Base-by-base conservation (phyloP, 2,329 filamentous ascomycete genomes). In the Dothiorella sarmentorum region DNA sequence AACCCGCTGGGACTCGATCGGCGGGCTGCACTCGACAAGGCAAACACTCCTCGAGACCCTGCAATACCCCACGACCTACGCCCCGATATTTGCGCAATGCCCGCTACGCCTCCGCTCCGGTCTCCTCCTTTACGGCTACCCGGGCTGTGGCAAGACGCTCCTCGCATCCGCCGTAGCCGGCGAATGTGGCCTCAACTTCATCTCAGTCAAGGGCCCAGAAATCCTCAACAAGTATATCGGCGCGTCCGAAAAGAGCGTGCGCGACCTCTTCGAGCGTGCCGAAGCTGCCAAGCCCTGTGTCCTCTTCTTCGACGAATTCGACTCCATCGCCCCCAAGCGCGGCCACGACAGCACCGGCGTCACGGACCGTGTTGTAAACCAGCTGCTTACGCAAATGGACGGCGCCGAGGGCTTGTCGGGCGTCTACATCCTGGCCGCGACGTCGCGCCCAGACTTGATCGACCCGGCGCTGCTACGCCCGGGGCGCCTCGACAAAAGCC, bases 201-300 rank as follows among this genome's bases (percentile, higher is more conserved):
- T 99, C 73, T 92, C 88, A 38, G 94, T 99, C 68, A 99, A 99
- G 76, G 94, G 94, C 0, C 94, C 94, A 0, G 95, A 99, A 73
- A 97, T 99, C 60, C 77, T 99, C 57, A 99, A 99, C 80, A 99
- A 99, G 76, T 99, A 99, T 73, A 99, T 99, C 60, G 94, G 94
- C 69, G 94, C 94, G 0, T 96, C 90, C 26, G 94, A 99, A 69
- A 99, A 99, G 80, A 91, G 87, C 61, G 92, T 99, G 6, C 86
- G 95, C 40, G 94, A 99, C 71, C 80, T 99, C 1, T 99, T 99
- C 68, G 93, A 96, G 70, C 85, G 94, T 40, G 94, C 94, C 0
- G 86, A 88, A 69, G 93, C 94, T 3, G 94, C 94, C 4, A 86
- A 88, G 61, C 95, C 95, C 0, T 97, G 94, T 66, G 90, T 99